Conservation (phyloP, 2,329 filamentous ascomycete species). For the Nemania sp. region DNA sequence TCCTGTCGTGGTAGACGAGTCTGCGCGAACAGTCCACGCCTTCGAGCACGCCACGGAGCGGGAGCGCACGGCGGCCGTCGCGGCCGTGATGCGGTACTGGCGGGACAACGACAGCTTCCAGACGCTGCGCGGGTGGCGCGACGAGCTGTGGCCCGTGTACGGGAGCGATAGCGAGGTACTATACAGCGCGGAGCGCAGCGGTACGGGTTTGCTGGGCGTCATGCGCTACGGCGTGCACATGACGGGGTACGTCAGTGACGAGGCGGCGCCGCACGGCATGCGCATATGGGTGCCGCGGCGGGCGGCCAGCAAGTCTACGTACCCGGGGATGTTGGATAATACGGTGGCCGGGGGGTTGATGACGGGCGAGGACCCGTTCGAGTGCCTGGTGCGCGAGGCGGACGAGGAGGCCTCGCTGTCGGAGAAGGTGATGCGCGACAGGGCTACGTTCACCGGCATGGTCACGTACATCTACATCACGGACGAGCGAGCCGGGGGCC, state of each 20-base stretch:
- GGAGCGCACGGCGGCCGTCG: slow-evolving; percentile 62
- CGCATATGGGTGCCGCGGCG: slow-evolving; percentile 85
- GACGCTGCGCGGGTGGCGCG: slow-evolving; percentile 76
- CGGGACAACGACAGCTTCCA: slow-evolving; percentile 71
- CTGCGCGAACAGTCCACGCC: slow-evolving; percentile 64
- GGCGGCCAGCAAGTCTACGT: slow-evolving; percentile 79
- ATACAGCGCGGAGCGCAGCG: slow-evolving; percentile 77
- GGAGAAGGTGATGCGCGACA: slow-evolving; percentile 65
- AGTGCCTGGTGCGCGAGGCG: slow-evolving; percentile 82
- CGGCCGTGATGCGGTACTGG: slow-evolving; percentile 66
- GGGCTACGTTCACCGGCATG: slow-evolving; percentile 64
- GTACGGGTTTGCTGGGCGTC: slow-evolving; percentile 72
- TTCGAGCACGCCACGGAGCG: slow-evolving; percentile 60
- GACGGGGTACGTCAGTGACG: slow-evolving; percentile 67
- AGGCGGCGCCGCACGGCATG: slow-evolving; percentile 55
- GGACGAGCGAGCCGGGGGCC: slow-evolving; percentile 74
- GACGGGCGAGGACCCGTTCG: slow-evolving; percentile 77
- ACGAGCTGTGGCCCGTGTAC: slow-evolving; percentile 83
- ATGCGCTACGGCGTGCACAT: slow-evolving; percentile 82
- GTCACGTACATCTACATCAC: slow-evolving; percentile 87
- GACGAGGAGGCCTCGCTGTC: slow-evolving; percentile 86
- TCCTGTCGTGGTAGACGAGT: slow-evolving; percentile 63
- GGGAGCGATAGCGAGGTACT: slow-evolving; percentile 63
- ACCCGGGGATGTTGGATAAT: slow-evolving; percentile 91
- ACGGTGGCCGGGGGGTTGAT: slow-evolving; percentile 84